phyloP scores from a whole-genome alignment of 1,284 basidiomycete genomes.

The Ganoderma sp. region DNA sequence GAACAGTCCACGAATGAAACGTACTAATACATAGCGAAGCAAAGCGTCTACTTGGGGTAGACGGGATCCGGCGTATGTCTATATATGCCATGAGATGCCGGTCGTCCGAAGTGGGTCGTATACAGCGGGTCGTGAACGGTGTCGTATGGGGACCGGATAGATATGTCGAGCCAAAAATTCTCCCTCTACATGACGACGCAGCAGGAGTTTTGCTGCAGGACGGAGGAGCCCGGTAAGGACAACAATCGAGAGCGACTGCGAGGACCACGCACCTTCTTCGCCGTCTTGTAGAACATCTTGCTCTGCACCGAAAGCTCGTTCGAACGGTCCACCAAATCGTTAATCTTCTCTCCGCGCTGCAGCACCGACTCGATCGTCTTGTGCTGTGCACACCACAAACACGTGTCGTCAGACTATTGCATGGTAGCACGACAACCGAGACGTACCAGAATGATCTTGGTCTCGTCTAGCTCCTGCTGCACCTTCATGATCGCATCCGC shows the following conservation, averaged over 20 bases:
- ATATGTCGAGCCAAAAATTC: neutral
- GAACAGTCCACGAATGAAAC: neutral
- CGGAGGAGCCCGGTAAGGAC: neutral
- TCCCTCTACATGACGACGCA: conserved; percentile 52
- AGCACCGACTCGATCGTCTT: conserved; percentile 99
- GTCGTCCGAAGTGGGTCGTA: conserved; percentile 17
- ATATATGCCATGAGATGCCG: conserved; percentile 4
- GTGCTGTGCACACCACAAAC: conserved; percentile 62
- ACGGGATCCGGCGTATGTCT: neutral
- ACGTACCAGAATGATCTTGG: conserved; percentile 94
- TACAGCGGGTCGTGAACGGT: conserved; percentile 8
- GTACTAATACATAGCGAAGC: conserved; percentile 4
- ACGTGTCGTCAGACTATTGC: neutral
- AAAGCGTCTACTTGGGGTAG: neutral
- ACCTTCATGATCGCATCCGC: conserved; percentile 99
- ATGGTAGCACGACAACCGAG: neutral
- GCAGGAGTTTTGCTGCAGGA: conserved; percentile 70
- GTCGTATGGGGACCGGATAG: neutral
- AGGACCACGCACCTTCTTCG: conserved; percentile 64
- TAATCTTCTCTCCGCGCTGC: conserved; percentile 95
- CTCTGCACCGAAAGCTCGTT: conserved; percentile 89
- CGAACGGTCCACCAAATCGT: conserved; percentile 95
- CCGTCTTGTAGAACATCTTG: conserved; percentile 90
- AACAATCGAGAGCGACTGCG: neutral
- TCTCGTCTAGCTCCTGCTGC: conserved; percentile 98